phyloP scores from a whole-genome alignment of 179 eudicot species.

The Silene vulgaris region DNA sequence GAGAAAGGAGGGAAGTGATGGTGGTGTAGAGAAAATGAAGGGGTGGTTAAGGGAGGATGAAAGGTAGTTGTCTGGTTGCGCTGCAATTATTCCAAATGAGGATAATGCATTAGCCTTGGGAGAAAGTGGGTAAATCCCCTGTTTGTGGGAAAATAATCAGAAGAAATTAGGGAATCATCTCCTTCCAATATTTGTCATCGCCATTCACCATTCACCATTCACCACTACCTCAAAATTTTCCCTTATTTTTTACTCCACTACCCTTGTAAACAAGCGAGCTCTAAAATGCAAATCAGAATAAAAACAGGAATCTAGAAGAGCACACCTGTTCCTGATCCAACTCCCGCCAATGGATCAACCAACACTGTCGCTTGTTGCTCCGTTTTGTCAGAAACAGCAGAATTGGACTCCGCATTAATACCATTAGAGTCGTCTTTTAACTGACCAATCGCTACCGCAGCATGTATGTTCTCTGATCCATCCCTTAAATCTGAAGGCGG shows the following conservation, averaged over 20 bases:
- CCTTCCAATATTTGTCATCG: constrained; percentile 1
- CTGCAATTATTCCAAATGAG: background rate
- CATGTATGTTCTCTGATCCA: constrained; percentile 22
- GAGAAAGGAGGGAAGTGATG: background rate
- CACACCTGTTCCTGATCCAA: constrained; percentile 43
- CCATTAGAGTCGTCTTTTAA: constrained; percentile 32
- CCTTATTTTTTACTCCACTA: background rate
- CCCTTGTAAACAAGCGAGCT: background rate
- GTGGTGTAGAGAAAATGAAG: background rate
- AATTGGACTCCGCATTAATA: constrained; percentile 31
- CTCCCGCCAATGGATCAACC: constrained; percentile 33
- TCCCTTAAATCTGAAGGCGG: constrained; percentile 29
- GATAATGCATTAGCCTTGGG: background rate
- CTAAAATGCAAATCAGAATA: constrained; percentile 13
- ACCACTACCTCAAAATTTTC: background rate
- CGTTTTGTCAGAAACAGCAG: constrained; percentile 35
- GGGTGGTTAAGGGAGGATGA: background rate
- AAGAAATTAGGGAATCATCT: background rate
- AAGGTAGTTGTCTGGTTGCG: background rate
- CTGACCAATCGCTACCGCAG: constrained; percentile 27
- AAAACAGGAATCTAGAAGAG: background rate
- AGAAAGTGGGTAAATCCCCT: background rate
- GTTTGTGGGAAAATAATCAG: background rate
- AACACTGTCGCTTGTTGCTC: constrained; percentile 28
- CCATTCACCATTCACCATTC: too few relatives aligned